A percentile compares a stretch with the other conserved stretches of the same genome.
Evolutionary conservation across 768 basidiomycete species (phyloP).

Genomic region (Hebeloma cylindrosporum): DNA sequence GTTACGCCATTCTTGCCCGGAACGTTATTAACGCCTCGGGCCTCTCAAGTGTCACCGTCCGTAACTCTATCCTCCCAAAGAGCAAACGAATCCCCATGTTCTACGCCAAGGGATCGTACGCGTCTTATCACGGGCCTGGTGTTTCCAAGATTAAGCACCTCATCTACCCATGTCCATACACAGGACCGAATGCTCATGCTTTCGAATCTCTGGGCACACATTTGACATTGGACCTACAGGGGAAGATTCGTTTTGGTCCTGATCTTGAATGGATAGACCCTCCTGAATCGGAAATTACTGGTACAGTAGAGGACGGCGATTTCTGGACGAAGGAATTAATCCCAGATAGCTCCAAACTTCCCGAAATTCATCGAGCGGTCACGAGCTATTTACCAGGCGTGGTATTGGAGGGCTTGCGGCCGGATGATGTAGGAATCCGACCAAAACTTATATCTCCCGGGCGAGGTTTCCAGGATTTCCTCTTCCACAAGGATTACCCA

Average conservation of each 20-base stretch:
- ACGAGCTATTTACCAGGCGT: constrained; percentile 71
- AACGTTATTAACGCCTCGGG: constrained; percentile 85
- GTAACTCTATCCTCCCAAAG: constrained; percentile 66
- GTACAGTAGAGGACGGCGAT: constrained; percentile 50
- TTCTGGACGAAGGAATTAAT: constrained; percentile 75
- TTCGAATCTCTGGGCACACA: constrained; percentile 93
- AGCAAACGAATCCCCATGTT: constrained; percentile 67
- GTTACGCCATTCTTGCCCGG: constrained; percentile 68
- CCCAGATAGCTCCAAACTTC: constrained; percentile 59
- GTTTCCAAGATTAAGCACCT: constrained; percentile 65
- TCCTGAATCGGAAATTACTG: constrained; percentile 34
- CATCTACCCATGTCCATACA: constrained; percentile 89
- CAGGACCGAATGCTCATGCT: constrained; percentile 52
- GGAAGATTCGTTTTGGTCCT: constrained; percentile 88
- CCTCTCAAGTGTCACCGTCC: constrained; percentile 65
- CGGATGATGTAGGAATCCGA: constrained; percentile 84
- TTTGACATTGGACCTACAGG: constrained; percentile 82
- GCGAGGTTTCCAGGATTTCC: constrained; percentile 83
- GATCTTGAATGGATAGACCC: constrained; percentile 86
- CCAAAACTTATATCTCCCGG: constrained; percentile 81
- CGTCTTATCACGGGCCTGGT: constrained; percentile 82
- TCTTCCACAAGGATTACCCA: constrained; percentile 65
- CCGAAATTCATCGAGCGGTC: constrained; percentile 73
- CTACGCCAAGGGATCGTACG: constrained; percentile 85
- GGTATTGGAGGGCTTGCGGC: constrained; percentile 55